Evolutionary conservation across 768 basidiomycete genomes (phyloP), one percentile per base, ranked within the genome.

Genomic region (Leccinum imitatum): DNA sequence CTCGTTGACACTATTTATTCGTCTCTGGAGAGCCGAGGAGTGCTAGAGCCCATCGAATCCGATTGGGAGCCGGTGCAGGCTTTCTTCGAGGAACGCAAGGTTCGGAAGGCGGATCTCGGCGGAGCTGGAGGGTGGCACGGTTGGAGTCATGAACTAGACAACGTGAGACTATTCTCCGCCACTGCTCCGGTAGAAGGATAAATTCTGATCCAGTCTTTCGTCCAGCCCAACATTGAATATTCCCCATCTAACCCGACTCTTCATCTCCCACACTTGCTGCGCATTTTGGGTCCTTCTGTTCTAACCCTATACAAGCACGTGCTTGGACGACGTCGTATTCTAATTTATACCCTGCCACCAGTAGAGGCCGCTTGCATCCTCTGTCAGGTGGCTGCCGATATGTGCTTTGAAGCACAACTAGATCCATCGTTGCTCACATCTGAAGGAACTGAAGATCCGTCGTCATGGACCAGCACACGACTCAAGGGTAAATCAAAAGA

Each of bases 261-360:
- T 3, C 89, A 91, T 62, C 83, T 94, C 44, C 82, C 91, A 0
- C 88, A 91, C 59, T 75, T 93, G 21, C 74, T 93, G 30, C 85
- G 87, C 30, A 85, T 92, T 55, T 78, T 94, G 25, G 92, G 92
- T 0, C 90, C 91, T 0, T 90, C 90, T 1, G 83, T 84, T 0
- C 74, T 93, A 37, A 93, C 90, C 0, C 72, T 93, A 3, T 91
- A 90, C 76, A 92, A 92, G 67, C 84, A 92, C 65, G 82, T 91
- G 15, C 78, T 93, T 5, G 87, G 86, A 0, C 82, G 91, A 6
- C 84, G 80, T 55, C 79, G 92, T 15, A 83, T 93, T n/a, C 76
- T 94, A 39, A 87, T 94, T 35, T 90, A 90, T 69, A 90, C 91
- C 0, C 76, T 85, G 2, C 90, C 91, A 0, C 89, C 91, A 0